Base-by-base conservation (phyloP, 768 basidiomycete species). In the Leccinum aurantiacum region DNA sequence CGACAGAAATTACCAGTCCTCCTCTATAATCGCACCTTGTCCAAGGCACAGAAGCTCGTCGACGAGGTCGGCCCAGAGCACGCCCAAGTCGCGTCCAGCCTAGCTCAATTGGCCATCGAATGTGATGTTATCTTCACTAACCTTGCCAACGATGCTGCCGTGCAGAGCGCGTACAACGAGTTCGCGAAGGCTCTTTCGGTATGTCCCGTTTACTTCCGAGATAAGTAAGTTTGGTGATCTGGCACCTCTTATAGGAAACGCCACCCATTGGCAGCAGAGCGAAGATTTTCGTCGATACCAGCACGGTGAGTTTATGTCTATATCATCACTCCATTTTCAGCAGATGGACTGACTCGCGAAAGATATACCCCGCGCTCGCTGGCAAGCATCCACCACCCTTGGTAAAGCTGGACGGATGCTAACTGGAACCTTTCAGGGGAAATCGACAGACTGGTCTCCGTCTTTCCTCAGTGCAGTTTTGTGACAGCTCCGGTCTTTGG, bases 401-500 rank as follows among this genome's bases (percentile, higher is more conserved):
- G 24, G 33, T n/a, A 27, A 19, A n/a, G 38, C 22, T 35, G 1
- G 33, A 24, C 48, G 17, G 24, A 37, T 48, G 31, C n/a, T 56
- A 3, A 59, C 4, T 24, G 38, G 2, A 27, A n/a, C 51, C 1
- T 41, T 46, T 15, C 64, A 84, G 89, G 83, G 51, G 84, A 91
- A 70, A 79, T 95, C 22, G 91, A 95, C 70, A 77, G 71, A 7
- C 77, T 88, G 14, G 75, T 93, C 27, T 84, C 89, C 2, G 69
- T 79, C 19, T 76, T 83, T 57, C 80, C 82, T 2, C 82, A 84
- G 65, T 78, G 83, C 31, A 84, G 80, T 64, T 83, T 93, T 65
- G 81, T 96, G 56, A 83, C 86, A 17, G 85, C 84, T 47, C 94
- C 92, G 3, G 87, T 95, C 22, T 90, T 95, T 62, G 89, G 89